Base-by-base conservation (phyloP, 2,329 filamentous ascomycete genomes). In the Pseudogymnoascus sp. region DNA sequence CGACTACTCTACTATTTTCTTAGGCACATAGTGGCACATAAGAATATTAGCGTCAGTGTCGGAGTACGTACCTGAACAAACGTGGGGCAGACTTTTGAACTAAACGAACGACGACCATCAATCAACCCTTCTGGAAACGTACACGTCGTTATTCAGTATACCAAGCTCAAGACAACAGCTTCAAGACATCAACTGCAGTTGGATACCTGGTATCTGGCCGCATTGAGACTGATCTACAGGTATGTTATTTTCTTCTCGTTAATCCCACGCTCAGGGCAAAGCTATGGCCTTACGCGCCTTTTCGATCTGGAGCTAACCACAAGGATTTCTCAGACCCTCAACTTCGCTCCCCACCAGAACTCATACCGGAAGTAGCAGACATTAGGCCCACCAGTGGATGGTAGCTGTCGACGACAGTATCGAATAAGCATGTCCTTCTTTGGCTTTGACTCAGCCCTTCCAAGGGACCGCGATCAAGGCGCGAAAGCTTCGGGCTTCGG, bases 381-480 rank as follows among this genome's bases (percentile, higher is more conserved):
- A 54, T 29, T 17, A 33, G 47, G 47, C 29, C 47, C 47, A 54
- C 47, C 47, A 54, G 11, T 29, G 47, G 47, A 54, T 54, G 47
- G 47, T 54, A 54, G 47, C 47, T 54, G 5, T 9, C 47, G 8
- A 33, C 47, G 47, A 54, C 11, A 54, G 47, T 8, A 33, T 54
- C 47, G 57, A 44, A 50, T 36, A 69, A 74, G 66, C 68, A 94
- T 96, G 92, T 92, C 92, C 35, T 96, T 96, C 80, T 96, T 96
- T 76, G 90, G 90, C 68, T 92, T 95, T 75, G 88, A 95, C 72
- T 80, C 87, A 62, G 82, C 81, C 65, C 82, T 86, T 31, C 84
- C 84, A 59, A 77, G 80, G 71, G 84, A 86, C 73, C 74, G 75
- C 60, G 79, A 83, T 68, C 88, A 92, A 72, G 85, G 89, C 68